Evolutionary conservation across 192 early-diverging fungal genomes (phyloP).

Genomic region (Gamsiella multidivaricata): DNA sequence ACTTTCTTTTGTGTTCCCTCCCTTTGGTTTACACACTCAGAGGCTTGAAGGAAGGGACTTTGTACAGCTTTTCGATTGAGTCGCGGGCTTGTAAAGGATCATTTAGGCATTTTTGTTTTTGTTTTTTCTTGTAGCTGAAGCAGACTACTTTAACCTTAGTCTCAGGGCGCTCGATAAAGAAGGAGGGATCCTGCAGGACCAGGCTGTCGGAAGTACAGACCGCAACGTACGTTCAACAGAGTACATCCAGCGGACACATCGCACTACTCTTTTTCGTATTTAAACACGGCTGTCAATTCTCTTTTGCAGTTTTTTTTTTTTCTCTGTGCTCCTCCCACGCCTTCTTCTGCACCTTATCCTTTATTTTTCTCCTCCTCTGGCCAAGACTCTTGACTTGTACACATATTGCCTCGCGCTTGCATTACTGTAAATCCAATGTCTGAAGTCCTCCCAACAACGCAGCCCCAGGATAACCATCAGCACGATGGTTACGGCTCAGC

Average conservation of each 20-base stretch:
- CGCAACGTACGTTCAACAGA: no score
- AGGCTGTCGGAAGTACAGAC: no score
- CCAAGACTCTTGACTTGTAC: background rate
- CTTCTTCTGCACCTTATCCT: background rate
- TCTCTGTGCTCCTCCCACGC: background rate
- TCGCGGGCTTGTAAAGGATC: no score
- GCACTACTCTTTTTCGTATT: background rate
- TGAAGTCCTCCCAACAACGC: constrained; percentile 18
- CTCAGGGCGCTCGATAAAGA: background rate
- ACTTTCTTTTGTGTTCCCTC: background rate
- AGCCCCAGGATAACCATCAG: background rate
- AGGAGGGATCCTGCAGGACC: background rate
- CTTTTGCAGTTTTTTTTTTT: background rate
- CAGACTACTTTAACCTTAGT: no score
- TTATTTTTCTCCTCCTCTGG: background rate
- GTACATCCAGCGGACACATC: no score
- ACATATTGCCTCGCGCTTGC: background rate
- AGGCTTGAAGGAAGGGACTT: no score
- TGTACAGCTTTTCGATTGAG: no score
- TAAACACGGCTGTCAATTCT: background rate
- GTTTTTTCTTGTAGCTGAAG: no score
- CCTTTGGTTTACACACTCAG: background rate
- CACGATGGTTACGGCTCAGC: constrained; percentile 8
- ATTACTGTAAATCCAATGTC: constrained; percentile 2
- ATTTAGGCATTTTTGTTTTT: no score